Conservation (phyloP, 2,329 filamentous ascomycete genomes). For the Xylariales sp. region DNA sequence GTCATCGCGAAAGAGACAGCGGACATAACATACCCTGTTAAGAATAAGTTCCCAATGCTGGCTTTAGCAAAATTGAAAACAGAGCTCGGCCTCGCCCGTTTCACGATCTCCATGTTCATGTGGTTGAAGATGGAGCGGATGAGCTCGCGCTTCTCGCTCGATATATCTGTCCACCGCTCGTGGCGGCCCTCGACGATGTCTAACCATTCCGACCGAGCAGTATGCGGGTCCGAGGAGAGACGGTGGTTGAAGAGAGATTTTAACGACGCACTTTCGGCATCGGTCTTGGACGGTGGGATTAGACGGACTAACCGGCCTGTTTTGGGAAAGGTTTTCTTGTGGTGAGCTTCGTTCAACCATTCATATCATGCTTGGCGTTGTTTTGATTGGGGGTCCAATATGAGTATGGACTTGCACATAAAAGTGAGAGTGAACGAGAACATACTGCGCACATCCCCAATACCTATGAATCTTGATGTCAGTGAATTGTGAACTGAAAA, state of each 20-base stretch:
- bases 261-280: conserved; percentile 77
- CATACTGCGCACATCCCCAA: conserved; percentile 51
- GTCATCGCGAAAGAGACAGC: not conserved
- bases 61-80: conserved; percentile 83
- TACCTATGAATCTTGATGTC: conserved; percentile 41
- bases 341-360: not conserved
- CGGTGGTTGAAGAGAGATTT: conserved; percentile 90
- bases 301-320: conserved; percentile 87
- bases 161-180: conserved; percentile 76
- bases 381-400: not conserved
- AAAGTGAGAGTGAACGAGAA: conserved; percentile 13
- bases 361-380: not conserved
- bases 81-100: conserved; percentile 76
- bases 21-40: conserved; percentile 69
- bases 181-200: conserved; percentile 88
- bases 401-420: not conserved
- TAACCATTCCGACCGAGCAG: conserved; percentile 83
- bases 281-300: conserved; percentile 75
- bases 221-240: conserved; percentile 69
- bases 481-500: not conserved
- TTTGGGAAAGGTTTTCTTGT: not conserved
- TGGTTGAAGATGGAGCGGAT: conserved; percentile 82
- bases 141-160: conserved; percentile 78
- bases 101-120: conserved; percentile 81
- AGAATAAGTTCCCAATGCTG: conserved; percentile 81